phyloP scores from a whole-genome alignment of 148 eudicot species.

The Dianthus caryophyllus region DNA sequence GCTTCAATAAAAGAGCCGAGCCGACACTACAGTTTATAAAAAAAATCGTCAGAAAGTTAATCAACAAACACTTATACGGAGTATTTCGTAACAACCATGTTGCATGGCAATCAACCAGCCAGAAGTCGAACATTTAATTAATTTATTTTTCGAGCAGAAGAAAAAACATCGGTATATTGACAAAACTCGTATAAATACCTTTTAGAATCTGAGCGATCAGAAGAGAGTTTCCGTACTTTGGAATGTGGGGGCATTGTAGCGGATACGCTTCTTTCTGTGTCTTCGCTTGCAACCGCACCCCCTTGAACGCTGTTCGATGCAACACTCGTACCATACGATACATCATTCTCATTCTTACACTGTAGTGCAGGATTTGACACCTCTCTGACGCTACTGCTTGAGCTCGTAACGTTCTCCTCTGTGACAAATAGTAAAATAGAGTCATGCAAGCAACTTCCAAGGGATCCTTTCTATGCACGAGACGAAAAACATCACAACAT shows the following conservation, averaged over 20 bases:
- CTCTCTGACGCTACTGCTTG: constrained; percentile 10
- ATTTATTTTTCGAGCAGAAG: neutral
- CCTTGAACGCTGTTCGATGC: constrained; percentile 26
- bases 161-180: neutral
- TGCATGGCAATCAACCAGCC: neutral
- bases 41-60: neutral
- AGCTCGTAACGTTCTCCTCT: constrained; percentile 30
- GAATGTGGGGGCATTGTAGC: constrained; percentile 53
- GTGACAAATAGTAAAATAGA: constrained; percentile 16
- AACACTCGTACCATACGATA: constrained; percentile 21
- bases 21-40: constrained; percentile 35
- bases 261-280: constrained; percentile 52
- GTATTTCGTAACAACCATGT: neutral
- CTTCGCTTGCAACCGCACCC: constrained; percentile 45
- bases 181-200: constrained; percentile 35
- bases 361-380: constrained; percentile 20
- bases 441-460: neutral
- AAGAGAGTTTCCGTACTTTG: constrained; percentile 66
- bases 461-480: neutral
- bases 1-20: constrained; percentile 71
- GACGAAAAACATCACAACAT: neutral
- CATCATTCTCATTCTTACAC: constrained; percentile 19
- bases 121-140: too few species aligned
- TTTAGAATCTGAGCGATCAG: constrained; percentile 66
- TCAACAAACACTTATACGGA: neutral